phyloP scores from a whole-genome alignment of 805 yeast genomes.

The Ogataea wickerhamii region DNA sequence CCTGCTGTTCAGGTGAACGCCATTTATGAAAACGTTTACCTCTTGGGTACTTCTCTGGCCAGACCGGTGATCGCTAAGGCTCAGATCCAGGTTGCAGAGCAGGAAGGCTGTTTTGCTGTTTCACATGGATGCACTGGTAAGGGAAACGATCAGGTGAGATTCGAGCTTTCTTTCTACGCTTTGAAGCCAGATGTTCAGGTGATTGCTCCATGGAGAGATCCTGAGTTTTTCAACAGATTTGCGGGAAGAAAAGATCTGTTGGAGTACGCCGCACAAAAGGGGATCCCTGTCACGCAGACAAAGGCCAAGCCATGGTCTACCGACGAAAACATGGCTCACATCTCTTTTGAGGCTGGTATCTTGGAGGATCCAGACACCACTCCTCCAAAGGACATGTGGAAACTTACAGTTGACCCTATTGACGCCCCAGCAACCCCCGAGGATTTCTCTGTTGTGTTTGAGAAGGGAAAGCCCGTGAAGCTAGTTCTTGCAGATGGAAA shows the following conservation, averaged over 20 bases:
- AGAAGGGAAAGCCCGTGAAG: slow-evolving; percentile 84
- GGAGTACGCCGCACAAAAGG: slow-evolving; percentile 89
- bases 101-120: slow-evolving; percentile 97
- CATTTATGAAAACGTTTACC: slow-evolving; percentile 94
- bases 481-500: slow-evolving; percentile 59
- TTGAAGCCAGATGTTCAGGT: slow-evolving; percentile 95
- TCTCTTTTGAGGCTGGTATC: slow-evolving; percentile 98
- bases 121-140: slow-evolving; percentile 99
- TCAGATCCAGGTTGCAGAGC: slow-evolving; percentile 93
- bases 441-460: slow-evolving; percentile 76
- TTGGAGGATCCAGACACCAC: slow-evolving; percentile 98
- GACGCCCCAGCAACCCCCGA: slow-evolving; percentile 96
- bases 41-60: slow-evolving; percentile 96
- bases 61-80: slow-evolving; percentile 99
- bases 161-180: slow-evolving; percentile 95
- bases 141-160: slow-evolving; percentile 99
- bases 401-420: slow-evolving; percentile 89
- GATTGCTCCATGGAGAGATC: slow-evolving; percentile 99
- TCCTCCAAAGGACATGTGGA: slow-evolving; percentile 99
- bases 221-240: slow-evolving; percentile 87
- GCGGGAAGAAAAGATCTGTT: slow-evolving; percentile 97
- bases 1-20: slow-evolving; percentile 99
- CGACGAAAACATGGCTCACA: slow-evolving; percentile 98
- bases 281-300: slow-evolving; percentile 94
- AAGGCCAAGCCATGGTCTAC: slow-evolving; percentile 99